Base-by-base conservation (phyloP, 768 basidiomycete species). In the Sporobolomyces pararoseus region DNA sequence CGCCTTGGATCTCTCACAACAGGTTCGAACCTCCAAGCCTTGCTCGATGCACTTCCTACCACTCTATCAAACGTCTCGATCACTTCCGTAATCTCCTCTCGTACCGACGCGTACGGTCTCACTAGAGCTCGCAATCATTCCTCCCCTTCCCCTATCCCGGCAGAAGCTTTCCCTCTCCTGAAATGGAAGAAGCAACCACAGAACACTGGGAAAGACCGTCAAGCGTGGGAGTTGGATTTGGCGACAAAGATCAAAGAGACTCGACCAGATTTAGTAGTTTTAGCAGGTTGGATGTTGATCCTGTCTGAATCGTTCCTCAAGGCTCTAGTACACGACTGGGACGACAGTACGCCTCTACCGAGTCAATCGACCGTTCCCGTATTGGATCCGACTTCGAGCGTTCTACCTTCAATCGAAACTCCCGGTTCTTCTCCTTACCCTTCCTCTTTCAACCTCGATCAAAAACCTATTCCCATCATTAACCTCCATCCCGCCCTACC, bases 271-370 rank as follows among this genome's bases (percentile, higher is more conserved):
- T 78, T 95, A 31, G 85, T 98, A 55, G 89, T 98, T 10, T 83
- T 98, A n/a, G 96, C 95, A 0, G 96, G 96, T 0, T 99, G 92
- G 91, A 97, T 99, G 95, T 94, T 98, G 77, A 90, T 98, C 76
- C 84, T 97, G 67, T 86, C 88, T 66, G 87, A 90, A 61, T 82
- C 81, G 0, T 97, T 97, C 79, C 79, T 98, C 68, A 85, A 90
- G 25, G 82, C 74, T 0, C 75, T 81, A 39, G 79, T 79, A 2
- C 82, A 79, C 12, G 81, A 80, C 54, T 80, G 80, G 61, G 46
- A 55, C 55, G 70, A 70, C 27, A 21, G 34, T 6, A 27, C 57
- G 13, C 55, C 55, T 7, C 19, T 35, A 2, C 19, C 42, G 17
- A 12, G 37, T 4, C 23, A 16, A 35, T 32, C 35, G 25, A 1